A percentile compares a stretch with the other conserved stretches of the same genome.
phyloP scores from a whole-genome alignment of 257 asterid species.

The Solanum paucissectum region DNA sequence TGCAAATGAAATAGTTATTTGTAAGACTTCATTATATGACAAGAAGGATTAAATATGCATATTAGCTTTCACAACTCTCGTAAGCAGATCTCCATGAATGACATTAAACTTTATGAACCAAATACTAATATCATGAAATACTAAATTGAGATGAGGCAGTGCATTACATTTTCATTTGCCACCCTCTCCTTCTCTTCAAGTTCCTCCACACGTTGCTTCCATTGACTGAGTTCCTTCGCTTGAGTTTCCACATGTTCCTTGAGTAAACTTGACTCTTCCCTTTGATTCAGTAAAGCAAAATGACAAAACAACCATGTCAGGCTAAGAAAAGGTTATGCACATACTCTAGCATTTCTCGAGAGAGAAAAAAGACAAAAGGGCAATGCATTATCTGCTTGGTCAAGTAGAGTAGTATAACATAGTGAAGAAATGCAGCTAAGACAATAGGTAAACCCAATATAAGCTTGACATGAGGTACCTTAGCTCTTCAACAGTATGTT shows the following conservation, averaged over 20 bases:
- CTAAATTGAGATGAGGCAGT: background rate
- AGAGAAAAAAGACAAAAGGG: background rate
- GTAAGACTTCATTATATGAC: background rate
- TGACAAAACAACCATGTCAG: background rate
- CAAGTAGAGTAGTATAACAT: background rate
- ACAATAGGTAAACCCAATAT: background rate
- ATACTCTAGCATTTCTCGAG: background rate
- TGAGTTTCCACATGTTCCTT: conserved; percentile 72
- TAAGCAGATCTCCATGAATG: background rate
- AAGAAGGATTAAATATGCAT: background rate
- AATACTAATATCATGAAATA: background rate
- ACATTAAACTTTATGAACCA: background rate
- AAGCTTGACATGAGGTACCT: conserved; percentile 42
- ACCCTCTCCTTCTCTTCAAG: conserved; percentile 90
- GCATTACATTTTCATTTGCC: conserved; percentile 79
- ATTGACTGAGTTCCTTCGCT: conserved; percentile 68
- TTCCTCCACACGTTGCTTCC: conserved; percentile 71
- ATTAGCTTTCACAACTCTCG: background rate
- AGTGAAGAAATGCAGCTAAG: background rate
- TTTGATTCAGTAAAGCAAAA: conserved; percentile 30
- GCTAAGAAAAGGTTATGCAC: background rate
- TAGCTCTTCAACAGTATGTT: conserved; percentile 78
- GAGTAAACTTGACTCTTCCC: conserved; percentile 74
- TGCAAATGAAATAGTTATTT: conserved; percentile 10
- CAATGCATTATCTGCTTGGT: background rate